Evolutionary conservation across 1,284 basidiomycete species (phyloP).

Genomic region (Schizopora paradoxa): DNA sequence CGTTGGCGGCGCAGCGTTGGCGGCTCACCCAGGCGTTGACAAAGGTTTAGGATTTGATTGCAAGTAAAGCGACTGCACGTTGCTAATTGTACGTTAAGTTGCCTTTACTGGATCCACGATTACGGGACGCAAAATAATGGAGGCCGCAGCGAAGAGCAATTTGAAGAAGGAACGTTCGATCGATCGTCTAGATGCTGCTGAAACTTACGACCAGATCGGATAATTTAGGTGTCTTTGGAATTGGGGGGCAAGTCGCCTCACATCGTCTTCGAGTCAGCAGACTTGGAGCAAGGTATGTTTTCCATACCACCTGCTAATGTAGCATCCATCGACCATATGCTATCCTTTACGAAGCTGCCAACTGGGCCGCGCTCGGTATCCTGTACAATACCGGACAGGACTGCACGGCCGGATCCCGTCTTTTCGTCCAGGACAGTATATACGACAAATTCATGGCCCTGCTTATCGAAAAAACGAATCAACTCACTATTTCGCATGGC

Average conservation of each 20-base stretch:
- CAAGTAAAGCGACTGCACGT: too few relatives aligned
- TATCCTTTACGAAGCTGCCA: constrained; percentile 54
- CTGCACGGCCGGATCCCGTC: constrained; percentile 82
- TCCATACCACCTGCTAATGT: neutral
- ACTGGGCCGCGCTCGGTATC: constrained; percentile 79
- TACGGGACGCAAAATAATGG: constrained; percentile 90
- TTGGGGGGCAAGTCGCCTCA: constrained; percentile 96
- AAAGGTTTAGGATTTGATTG: too few relatives aligned
- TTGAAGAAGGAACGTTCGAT: constrained; percentile 65
- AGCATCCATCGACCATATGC: neutral
- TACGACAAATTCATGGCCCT: constrained; percentile 78
- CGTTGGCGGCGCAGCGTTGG: constrained; percentile 80
- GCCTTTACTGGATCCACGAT: constrained; percentile 81
- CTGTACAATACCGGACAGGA: constrained; percentile 84
- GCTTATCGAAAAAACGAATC: constrained; percentile 64
- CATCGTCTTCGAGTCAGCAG: constrained; percentile 76
- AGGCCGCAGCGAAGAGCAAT: constrained; percentile 90
- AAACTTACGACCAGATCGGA: constrained; percentile 8
- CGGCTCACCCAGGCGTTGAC: constrained; percentile 74
- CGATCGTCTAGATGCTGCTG: constrained; percentile 6
- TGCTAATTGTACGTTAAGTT: too few relatives aligned
- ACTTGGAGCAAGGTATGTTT: constrained; percentile 68
- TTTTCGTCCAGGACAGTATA: constrained; percentile 81
- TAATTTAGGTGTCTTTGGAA: constrained; percentile 78
- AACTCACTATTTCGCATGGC: constrained; percentile 73